phyloP scores from a whole-genome alignment of 345 rosid genomes.

The Conringia planisiliqua region DNA sequence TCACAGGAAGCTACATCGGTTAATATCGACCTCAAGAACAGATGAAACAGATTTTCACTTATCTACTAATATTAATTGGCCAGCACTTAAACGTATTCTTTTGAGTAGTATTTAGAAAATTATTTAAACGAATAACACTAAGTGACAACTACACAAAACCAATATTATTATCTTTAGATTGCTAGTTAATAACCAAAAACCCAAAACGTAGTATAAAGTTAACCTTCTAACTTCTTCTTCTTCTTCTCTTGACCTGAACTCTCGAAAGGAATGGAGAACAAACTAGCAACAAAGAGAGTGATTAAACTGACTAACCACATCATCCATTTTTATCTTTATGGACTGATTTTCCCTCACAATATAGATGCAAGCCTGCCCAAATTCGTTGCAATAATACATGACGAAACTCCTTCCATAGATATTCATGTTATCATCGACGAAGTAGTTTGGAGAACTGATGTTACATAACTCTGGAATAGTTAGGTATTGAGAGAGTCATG shows the following conservation, averaged over 20 bases:
- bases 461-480: too few relatives aligned
- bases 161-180: neutral
- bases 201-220: neutral
- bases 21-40: neutral
- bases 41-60: neutral
- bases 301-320: neutral
- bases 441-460: too few relatives aligned
- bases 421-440: too few relatives aligned
- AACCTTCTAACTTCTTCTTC: neutral
- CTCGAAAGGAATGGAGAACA: neutral
- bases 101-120: too few relatives aligned
- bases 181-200: neutral
- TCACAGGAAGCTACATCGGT: constrained; percentile 24
- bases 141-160: neutral
- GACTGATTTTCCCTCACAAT: neutral
- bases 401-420: too few relatives aligned
- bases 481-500: too few relatives aligned
- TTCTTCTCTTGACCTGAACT: neutral
- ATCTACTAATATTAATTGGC: neutral
- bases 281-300: neutral
- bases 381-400: too few relatives aligned
- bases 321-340: neutral
- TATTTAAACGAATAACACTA: neutral
- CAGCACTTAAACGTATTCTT: too few relatives aligned
- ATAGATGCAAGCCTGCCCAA: too few relatives aligned